Percentiles rank a stretch among this genome's conserved stretches.
Evolutionary conservation across 2,329 filamentous ascomycete genomes (phyloP).

Genomic region (Huntiella abstrusa): DNA sequence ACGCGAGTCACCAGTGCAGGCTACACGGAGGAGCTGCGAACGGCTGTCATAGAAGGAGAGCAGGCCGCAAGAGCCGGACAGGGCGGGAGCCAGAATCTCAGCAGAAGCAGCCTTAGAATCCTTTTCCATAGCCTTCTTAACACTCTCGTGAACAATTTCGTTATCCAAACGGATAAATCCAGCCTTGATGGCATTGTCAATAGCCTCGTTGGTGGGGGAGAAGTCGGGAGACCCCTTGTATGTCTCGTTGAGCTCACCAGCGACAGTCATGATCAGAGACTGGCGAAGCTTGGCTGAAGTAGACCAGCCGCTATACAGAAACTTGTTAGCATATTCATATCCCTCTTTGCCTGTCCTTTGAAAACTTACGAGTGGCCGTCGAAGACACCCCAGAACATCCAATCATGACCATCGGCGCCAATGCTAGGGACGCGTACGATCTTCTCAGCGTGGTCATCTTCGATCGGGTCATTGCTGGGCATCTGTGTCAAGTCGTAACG

Average conservation of each 20-base stretch:
- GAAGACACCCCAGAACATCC: constrained; percentile 99
- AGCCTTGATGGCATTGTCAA: constrained; percentile 81
- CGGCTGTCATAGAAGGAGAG: constrained; percentile 89
- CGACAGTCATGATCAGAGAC: constrained; percentile 79
- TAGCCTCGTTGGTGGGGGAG: constrained; percentile 57
- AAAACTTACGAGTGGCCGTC: constrained; percentile 76
- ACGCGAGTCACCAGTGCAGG: constrained; percentile 89
- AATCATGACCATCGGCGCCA: constrained; percentile 33
- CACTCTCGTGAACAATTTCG: constrained; percentile 86
- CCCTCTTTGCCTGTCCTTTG: neutral
- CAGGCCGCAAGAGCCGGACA: constrained; percentile 92
- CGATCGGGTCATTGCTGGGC: constrained; percentile 91
- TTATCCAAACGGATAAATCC: constrained; percentile 79
- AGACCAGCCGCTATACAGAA: constrained; percentile 61
- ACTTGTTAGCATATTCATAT: neutral
- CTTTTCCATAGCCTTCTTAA: constrained; percentile 74
- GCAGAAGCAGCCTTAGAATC: constrained; percentile 82
- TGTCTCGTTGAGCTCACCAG: constrained; percentile 76
- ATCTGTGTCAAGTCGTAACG: constrained; percentile 90
- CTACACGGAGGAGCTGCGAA: constrained; percentile 75
- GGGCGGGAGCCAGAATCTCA: constrained; percentile 74
- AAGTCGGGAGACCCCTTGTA: constrained; percentile 53
- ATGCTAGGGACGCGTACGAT: constrained; percentile 72
- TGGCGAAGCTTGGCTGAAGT: constrained; percentile 92
- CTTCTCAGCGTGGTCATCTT: constrained; percentile 96